phyloP scores from a whole-genome alignment of 805 yeast species.

The Wickerhamiella galacta region DNA sequence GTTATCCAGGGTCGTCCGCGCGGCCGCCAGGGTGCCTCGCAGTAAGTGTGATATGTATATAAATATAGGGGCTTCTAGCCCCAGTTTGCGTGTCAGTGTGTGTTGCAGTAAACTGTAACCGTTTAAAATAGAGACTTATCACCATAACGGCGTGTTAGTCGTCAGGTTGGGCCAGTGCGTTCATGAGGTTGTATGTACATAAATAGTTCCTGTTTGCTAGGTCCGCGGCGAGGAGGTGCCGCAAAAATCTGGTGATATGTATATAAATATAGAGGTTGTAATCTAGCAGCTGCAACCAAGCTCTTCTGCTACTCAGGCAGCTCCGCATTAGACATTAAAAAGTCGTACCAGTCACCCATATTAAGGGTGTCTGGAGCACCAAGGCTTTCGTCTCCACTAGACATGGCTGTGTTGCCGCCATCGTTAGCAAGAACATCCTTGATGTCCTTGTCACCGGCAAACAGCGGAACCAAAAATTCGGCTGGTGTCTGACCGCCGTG shows the following conservation, averaged over 20 bases:
- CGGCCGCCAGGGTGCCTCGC: slow-evolving; percentile 31
- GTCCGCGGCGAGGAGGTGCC: too few species aligned
- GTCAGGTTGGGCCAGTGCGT: too few species aligned
- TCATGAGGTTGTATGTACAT: too few species aligned
- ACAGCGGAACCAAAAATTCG: slow-evolving; percentile 8
- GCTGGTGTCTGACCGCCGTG: slow-evolving; percentile 1
- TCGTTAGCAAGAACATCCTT: not conserved
- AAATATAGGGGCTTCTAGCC: not conserved
- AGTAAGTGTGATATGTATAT: too few species aligned
- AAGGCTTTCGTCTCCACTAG: slow-evolving; percentile 8
- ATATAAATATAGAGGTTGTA: too few species aligned
- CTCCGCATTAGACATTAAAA: slow-evolving; percentile 14
- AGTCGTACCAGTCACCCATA: slow-evolving; percentile 27
- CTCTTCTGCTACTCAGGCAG: too few species aligned
- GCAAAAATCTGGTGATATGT: too few species aligned
- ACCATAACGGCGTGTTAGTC: not conserved
- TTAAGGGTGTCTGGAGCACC: slow-evolving; percentile 20
- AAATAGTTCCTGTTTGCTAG: too few species aligned
- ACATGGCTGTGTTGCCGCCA: not conserved
- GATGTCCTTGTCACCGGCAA: slow-evolving; percentile 5
- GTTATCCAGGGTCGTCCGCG: slow-evolving; percentile 87
- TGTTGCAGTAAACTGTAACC: too few species aligned
- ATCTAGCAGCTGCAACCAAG: too few species aligned
- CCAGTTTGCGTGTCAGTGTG: too few species aligned
- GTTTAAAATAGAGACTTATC: not conserved